These are phyloP conservation scores for Oxytropis ochrocephala DNA, from an alignment of 306 rosid genomes.

Conservation along the genomic window DNA sequence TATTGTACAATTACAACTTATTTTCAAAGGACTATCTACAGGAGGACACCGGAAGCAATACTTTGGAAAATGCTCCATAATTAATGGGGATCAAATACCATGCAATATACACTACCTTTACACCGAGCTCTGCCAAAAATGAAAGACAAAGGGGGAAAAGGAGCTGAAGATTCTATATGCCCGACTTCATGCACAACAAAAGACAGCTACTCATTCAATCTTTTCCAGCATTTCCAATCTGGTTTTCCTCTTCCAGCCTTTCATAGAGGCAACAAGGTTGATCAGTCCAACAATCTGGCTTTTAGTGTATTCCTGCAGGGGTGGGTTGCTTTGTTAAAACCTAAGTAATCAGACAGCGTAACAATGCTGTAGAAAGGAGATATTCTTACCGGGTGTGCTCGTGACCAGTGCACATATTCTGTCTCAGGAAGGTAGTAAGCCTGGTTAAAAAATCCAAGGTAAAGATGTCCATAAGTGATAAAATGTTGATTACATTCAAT, in stretches of 20 bases:
- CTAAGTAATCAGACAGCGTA: not conserved
- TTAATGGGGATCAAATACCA: constrained; percentile 22
- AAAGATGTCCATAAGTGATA: constrained; percentile 6
- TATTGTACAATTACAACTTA: constrained; percentile 42
- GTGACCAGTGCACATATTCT: constrained; percentile 92
- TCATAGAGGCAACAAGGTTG: constrained; percentile 94
- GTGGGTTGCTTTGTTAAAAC: constrained; percentile 18
- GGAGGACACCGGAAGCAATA: constrained; percentile 28
- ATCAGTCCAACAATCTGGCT: constrained; percentile 78
- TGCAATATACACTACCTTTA: constrained; percentile 42
- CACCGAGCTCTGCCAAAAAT: constrained; percentile 22
- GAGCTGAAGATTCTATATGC: constrained; percentile 19
- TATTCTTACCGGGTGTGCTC: constrained; percentile 73
- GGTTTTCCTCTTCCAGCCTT: constrained; percentile 97
- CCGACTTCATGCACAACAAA: constrained; percentile 15
- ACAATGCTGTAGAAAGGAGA: not conserved
- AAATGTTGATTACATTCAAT: constrained; percentile 1
- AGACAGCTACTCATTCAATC: constrained; percentile 58
- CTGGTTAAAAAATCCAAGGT: constrained; percentile 40
- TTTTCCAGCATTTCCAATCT: constrained; percentile 84
- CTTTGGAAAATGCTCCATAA: constrained; percentile 24
- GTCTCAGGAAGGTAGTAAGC: constrained; percentile 98
- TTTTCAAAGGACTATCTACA: constrained; percentile 36
- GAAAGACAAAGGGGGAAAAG: not conserved
- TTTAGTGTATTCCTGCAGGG: constrained; percentile 79